Percentiles rank a stretch among this genome's conserved stretches.
Evolutionary conservation across 306 rosid species (phyloP).

Genomic region (Ziziphus jujuba): DNA sequence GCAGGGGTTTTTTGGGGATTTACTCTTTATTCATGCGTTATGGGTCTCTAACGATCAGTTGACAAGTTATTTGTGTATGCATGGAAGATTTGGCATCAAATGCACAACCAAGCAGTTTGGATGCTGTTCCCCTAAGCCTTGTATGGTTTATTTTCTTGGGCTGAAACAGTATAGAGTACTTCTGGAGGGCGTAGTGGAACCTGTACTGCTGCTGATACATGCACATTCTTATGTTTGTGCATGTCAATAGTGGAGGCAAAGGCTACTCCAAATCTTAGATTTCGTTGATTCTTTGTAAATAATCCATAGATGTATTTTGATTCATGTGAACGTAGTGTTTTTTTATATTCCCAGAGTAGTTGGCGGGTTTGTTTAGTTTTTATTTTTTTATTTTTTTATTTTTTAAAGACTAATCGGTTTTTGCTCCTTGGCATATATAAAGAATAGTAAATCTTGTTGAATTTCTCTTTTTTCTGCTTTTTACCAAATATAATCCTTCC

Average conservation of each 20-base stretch:
- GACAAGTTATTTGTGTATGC: too few species aligned
- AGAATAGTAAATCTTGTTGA: neutral
- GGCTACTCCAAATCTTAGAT: neutral
- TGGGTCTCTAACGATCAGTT: neutral
- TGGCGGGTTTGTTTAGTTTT: neutral
- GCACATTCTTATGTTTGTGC: neutral
- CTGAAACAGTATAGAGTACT: neutral
- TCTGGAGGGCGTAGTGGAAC: neutral
- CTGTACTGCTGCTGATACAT: neutral
- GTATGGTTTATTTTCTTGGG: neutral
- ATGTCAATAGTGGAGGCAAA: neutral
- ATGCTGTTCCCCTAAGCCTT: too few species aligned
- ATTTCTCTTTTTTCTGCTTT: slow-evolving; percentile 15
- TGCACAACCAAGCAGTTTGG: neutral
- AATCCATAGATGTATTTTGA: neutral
- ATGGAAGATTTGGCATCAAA: too few species aligned
- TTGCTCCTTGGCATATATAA: neutral
- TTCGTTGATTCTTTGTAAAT: neutral
- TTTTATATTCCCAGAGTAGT: neutral
- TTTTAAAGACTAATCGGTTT: too few species aligned
- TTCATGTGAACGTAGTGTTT: neutral
- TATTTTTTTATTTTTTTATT: neutral
- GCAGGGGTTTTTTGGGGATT: neutral
- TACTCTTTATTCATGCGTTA: neutral
- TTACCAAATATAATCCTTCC: slow-evolving; percentile 9